phyloP scores from a whole-genome alignment of 495 filamentous ascomycete genomes.

The Pseudevernia furfuracea region DNA sequence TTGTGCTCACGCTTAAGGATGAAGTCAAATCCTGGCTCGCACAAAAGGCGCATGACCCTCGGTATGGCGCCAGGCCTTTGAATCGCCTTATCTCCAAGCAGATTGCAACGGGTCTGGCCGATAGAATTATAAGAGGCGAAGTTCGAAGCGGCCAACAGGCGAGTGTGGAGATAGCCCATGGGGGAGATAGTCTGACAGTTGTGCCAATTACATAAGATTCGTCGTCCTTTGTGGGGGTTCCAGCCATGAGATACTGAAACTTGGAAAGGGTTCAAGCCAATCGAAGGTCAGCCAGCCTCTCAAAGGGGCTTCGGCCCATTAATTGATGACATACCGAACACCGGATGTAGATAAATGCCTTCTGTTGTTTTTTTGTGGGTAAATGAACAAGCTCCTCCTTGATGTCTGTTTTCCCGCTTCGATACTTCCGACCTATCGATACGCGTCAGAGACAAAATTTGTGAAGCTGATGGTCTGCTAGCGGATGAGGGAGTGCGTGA shows the following conservation, averaged over 20 bases:
- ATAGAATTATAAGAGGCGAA: conserved; percentile 83
- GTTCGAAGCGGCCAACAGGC: conserved; percentile 67
- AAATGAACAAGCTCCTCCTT: not conserved
- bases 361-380: not conserved
- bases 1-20: conserved; percentile 61
- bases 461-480: not conserved
- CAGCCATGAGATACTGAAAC: not conserved
- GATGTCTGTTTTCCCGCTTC: not conserved
- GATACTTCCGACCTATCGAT: not conserved
- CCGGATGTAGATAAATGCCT: not conserved
- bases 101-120: conserved; percentile 80
- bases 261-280: not conserved
- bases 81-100: conserved; percentile 85
- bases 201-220: conserved; percentile 10
- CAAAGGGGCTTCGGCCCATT: not conserved
- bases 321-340: not conserved
- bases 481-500: not conserved
- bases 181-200: conserved; percentile 44
- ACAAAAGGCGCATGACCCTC: conserved; percentile 80
- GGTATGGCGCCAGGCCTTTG: conserved; percentile 86
- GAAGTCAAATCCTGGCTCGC: conserved; percentile 78
- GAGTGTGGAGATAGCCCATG: conserved; percentile 54
- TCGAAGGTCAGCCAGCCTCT: not conserved
- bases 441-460: not conserved
- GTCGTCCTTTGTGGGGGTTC: not conserved